Percentiles rank a stretch among this genome's conserved stretches.
These are phyloP conservation scores for Trypanosoma boissoni DNA, from an alignment of 208 protist species.

Conservation along the genomic window DNA sequence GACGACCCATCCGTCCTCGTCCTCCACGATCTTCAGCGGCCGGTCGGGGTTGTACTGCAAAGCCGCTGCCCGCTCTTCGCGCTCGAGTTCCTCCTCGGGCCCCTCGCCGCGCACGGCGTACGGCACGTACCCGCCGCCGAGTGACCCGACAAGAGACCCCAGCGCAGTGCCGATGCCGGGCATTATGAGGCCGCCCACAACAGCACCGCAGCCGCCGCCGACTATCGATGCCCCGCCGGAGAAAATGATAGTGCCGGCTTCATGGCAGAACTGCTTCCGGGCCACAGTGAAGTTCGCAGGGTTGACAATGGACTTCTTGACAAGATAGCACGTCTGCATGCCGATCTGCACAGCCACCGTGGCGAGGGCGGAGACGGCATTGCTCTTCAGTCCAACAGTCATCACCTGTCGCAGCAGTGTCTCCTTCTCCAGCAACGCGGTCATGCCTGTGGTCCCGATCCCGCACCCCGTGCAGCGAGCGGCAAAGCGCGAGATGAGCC, in stretches of 20 bases:
- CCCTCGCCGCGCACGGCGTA: slow-evolving; percentile 33
- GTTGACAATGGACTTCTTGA: slow-evolving; percentile 27
- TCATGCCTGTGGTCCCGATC: slow-evolving; percentile 10
- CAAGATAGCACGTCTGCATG: slow-evolving; percentile 32
- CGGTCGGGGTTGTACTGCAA: background rate
- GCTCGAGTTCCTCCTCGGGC: slow-evolving; percentile 31
- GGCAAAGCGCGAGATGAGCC: slow-evolving; percentile 21
- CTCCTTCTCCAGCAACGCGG: slow-evolving; percentile 29
- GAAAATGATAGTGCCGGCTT: slow-evolving; percentile 38
- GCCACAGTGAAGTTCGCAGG: slow-evolving; percentile 27
- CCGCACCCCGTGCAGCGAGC: slow-evolving; percentile 20
- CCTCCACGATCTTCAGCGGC: slow-evolving; percentile 19
- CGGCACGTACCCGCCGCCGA: slow-evolving; percentile 36
- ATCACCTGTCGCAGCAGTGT: slow-evolving; percentile 50
- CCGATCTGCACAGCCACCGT: slow-evolving; percentile 38
- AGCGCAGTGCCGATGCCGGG: slow-evolving; percentile 70
- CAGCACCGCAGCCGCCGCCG: slow-evolving; percentile 46
- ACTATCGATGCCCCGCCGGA: slow-evolving; percentile 35
- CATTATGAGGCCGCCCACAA: slow-evolving; percentile 44
- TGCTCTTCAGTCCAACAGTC: slow-evolving; percentile 44
- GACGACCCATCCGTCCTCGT: slow-evolving; percentile 22
- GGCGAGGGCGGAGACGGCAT: slow-evolving; percentile 43
- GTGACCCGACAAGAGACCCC: slow-evolving; percentile 30
- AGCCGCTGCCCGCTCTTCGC: background rate
- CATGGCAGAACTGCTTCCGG: slow-evolving; percentile 49